Evolutionary conservation across 2,329 filamentous ascomycete genomes (phyloP).

Genomic region (Raffaelea albimanens): DNA sequence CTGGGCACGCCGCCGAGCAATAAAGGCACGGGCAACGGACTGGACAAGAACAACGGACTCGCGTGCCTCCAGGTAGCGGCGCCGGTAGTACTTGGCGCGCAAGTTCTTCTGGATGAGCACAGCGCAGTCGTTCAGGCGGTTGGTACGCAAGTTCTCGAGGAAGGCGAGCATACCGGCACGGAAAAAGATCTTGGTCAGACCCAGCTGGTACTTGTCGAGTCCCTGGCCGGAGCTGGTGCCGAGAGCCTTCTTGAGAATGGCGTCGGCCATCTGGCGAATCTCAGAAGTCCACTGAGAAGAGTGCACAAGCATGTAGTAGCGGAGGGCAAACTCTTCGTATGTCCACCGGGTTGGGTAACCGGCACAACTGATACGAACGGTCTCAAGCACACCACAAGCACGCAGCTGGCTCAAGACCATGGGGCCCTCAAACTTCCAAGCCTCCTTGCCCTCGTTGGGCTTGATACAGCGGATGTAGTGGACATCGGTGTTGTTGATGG

Average conservation of each 20-base stretch:
- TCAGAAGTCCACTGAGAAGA: conserved; percentile 87
- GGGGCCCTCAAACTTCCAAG: conserved; percentile 96
- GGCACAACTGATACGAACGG: conserved; percentile 92
- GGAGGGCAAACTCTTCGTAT: conserved; percentile 93
- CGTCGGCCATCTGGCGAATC: conserved; percentile 88
- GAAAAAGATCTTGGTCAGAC: conserved; percentile 98
- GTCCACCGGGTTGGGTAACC: conserved; percentile 98
- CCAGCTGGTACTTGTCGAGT: conserved; percentile 91
- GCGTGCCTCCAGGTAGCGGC: conserved; percentile 79
- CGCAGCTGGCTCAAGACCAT: conserved; percentile 97
- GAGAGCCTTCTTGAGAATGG: conserved; percentile 80
- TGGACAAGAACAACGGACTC: conserved; percentile 74
- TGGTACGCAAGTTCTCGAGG: conserved; percentile 87
- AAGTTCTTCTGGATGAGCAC: conserved; percentile 99
- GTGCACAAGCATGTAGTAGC: conserved; percentile 96
- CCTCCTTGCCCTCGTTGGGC: conserved; percentile 91
- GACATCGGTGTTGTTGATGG: conserved; percentile 95
- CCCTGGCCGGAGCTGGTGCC: conserved; percentile 66
- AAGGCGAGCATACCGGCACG: conserved; percentile 97
- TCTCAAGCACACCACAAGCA: conserved; percentile 97
- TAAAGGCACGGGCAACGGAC: conserved; percentile 64
- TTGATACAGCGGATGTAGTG: conserved; percentile 99
- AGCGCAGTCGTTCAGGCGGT: conserved; percentile 81
- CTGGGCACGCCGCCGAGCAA: conserved; percentile 68
- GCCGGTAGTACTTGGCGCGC: conserved; percentile 87